Conservation (phyloP, 805 yeast species). For the Brettanomyces custersianus region DNA sequence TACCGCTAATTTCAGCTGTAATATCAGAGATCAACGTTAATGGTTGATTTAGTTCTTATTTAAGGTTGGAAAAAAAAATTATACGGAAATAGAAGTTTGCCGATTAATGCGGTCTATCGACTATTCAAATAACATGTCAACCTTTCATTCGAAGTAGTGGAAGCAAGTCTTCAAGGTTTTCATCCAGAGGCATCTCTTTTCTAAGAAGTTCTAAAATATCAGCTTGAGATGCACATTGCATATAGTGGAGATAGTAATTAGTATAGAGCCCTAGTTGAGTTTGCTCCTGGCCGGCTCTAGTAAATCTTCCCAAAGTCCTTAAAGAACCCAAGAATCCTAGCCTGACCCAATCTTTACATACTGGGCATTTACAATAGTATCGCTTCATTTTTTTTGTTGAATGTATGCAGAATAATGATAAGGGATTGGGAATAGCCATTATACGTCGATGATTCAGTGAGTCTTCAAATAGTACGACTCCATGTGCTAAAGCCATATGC, state of each 20-base stretch:
- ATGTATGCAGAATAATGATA: conserved; percentile 6
- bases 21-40: too few relatives aligned
- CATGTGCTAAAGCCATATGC: conserved; percentile 19
- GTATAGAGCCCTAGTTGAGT: conserved; percentile 12
- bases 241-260: conserved; percentile 16
- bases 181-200: too few relatives aligned
- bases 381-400: conserved; percentile 9
- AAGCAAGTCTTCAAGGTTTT: too few relatives aligned
- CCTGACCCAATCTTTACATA: conserved; percentile 15
- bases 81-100: too few relatives aligned
- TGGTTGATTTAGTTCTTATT: too few relatives aligned
- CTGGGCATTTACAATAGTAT: conserved; percentile 16
- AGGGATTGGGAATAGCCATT: conserved; percentile 13
- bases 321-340: conserved; percentile 11
- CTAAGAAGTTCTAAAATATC: background rate
- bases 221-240: conserved; percentile 8
- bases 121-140: too few relatives aligned
- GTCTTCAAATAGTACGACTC: conserved; percentile 8
- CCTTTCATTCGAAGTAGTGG: too few relatives aligned
- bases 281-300: background rate
- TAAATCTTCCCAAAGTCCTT: background rate
- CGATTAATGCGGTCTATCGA: too few relatives aligned
- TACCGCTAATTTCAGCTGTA: too few relatives aligned
- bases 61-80: too few relatives aligned
- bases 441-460: conserved; percentile 2